Evolutionary conservation across 176 grass and related monocot genomes (phyloP).

Genomic region (Sorghum bicolor): DNA sequence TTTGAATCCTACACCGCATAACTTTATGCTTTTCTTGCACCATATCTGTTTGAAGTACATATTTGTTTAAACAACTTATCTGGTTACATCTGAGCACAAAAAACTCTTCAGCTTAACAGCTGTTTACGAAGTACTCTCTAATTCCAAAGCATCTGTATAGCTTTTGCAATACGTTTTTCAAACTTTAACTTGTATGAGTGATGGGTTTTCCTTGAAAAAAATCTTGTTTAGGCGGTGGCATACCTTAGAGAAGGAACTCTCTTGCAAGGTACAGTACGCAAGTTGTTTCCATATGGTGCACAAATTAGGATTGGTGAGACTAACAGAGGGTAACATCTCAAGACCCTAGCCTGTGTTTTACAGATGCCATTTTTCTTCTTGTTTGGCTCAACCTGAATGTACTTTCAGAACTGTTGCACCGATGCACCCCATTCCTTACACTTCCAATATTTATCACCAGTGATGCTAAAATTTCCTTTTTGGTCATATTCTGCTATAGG

Average conservation of each 20-base stretch:
- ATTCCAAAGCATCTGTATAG: not conserved
- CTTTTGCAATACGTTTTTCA: not conserved
- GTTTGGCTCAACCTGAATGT: not conserved
- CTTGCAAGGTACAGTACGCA: slow-evolving; percentile 74
- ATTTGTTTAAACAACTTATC: not conserved
- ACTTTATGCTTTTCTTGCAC: not conserved
- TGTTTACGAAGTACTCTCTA: not conserved
- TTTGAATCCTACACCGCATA: not conserved
- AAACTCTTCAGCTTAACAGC: not conserved
- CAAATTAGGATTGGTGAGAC: slow-evolving; percentile 74
- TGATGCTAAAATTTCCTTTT: not conserved
- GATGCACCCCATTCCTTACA: not conserved
- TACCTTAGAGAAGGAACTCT: slow-evolving; percentile 76
- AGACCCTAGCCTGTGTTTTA: not conserved
- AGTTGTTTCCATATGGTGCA: slow-evolving; percentile 77
- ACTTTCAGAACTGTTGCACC: not conserved
- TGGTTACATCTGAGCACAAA: not conserved
- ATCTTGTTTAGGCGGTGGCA: slow-evolving; percentile 53
- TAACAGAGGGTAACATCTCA: slow-evolving; percentile 65
- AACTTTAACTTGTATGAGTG: not conserved
- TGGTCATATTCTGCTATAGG: not conserved
- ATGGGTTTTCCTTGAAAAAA: not conserved
- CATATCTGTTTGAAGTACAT: not conserved
- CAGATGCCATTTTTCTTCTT: slow-evolving; percentile 17
- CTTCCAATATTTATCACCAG: not conserved